Evolutionary conservation across 805 yeast genomes (phyloP).

Genomic region (Saccharomycodes ludwigii): DNA sequence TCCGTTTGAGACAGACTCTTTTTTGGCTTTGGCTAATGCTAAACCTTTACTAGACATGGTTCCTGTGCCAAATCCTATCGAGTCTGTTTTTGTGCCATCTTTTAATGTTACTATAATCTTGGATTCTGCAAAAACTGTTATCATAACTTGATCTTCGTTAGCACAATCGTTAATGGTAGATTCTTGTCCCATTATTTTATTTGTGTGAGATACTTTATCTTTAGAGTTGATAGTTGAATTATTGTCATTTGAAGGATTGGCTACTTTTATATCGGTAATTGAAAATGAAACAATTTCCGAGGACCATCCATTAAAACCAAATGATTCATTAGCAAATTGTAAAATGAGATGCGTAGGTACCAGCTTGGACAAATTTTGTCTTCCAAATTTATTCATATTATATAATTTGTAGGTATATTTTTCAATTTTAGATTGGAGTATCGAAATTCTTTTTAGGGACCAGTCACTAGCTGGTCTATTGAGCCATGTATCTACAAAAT

Average conservation of each 20-base stretch:
- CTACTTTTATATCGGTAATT: conserved; percentile 15
- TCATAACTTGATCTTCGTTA: no score
- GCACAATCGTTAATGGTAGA: no score
- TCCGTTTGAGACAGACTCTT: conserved; percentile 80
- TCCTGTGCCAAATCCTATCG: conserved; percentile 61
- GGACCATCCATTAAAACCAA: conserved; percentile 50
- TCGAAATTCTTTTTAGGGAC: conserved; percentile 36
- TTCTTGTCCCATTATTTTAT: no score
- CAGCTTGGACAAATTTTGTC: conserved; percentile 15
- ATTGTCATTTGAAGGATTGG: conserved; percentile 9
- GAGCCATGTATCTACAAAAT: conserved; percentile 21
- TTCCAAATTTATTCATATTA: conserved; percentile 17
- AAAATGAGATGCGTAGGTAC: conserved; percentile 26
- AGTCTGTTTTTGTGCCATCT: conserved; percentile 76
- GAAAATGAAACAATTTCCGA: conserved; percentile 29
- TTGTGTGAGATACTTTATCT: no score
- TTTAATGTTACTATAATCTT: no score
- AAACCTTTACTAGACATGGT: conserved; percentile 49
- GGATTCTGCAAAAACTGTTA: no score
- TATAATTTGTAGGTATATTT: conserved; percentile 16
- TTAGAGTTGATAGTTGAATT: no score
- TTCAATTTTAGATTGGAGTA: conserved; percentile 37
- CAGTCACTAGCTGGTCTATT: conserved; percentile 31
- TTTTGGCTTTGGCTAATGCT: conserved; percentile 71
- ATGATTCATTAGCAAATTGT: conserved; percentile 35